Evolutionary conservation across 2,329 filamentous ascomycete species (phyloP), one percentile per base, ranked within the genome.

Genomic region (Cryphonectria nitschkei): DNA sequence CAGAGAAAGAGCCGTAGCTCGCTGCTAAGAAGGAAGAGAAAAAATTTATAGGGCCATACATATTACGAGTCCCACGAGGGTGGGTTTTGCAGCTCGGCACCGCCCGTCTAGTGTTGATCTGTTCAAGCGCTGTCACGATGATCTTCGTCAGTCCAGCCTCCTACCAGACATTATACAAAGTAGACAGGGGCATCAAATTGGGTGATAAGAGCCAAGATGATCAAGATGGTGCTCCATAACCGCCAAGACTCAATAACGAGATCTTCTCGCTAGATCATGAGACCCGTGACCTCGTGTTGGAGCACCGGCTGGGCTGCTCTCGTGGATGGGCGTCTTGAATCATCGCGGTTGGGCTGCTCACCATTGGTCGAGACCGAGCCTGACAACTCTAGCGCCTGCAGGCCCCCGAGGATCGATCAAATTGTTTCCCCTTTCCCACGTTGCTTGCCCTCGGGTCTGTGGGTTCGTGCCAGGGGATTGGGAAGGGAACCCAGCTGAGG

Each of bases 241-340:
- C 60, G 65, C 69, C 68, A 70, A 67, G 46, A 22, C 63, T 37
- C 32, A 43, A 68, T 65, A 66, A 43, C 50, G 60, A 70, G 66
- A 70, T 70, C 69, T 68, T 14, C 50, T 54, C 39, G 65, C 69
- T 39, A 58, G 56, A 70, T 68, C 69, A 70, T 70, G 46, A 70
- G 66, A 68, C 68, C 66, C 67, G 41, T 66, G 68, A 41, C 61
- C 56, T 58, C 19, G 62, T 64, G 68, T 60, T 58, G 54, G 50
- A 5, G 50, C 14, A 43, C 50, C n/a, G 7, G 19, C 50, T 26
- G 50, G 50, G 50, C 13, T 34, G 46, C 65, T 52, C 65, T 29
- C 37, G 66, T 61, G 69, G 65, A 56, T 70, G 43, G 41, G 19
- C 56, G 68, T 43, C 43, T 37, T 61, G 58, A 22, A 26, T 39